Evolutionary conservation across 1,284 basidiomycete species (phyloP), one percentile per base, ranked within the genome.

Genomic region (Waitea zeae): DNA sequence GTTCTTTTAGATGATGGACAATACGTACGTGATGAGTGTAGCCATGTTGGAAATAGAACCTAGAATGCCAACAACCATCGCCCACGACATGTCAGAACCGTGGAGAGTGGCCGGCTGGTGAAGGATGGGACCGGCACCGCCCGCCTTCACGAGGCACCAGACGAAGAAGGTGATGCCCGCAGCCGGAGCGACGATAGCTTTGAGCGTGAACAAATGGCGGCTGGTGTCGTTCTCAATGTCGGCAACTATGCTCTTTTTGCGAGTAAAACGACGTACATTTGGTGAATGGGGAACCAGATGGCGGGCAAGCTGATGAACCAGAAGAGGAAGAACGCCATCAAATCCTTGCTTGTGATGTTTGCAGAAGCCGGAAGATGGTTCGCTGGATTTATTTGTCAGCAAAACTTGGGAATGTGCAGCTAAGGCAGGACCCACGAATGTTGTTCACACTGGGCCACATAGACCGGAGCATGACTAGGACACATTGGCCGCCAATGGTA

Each of bases 271-370:
- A 53, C 66, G 38, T 45, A 73, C 71, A 88, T 75, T 50, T 79
- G 69, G 58, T 86, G 79, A 30, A 86, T 72, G 3, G 79, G 79
- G 39, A 84, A 75, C 71, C 72, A 83, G 41, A 87, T 78, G 17
- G 75, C 70, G 3, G 82, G 79, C 9, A 89, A 61, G 20, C 73
- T 80, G 36, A 87, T 62, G 29, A 87, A 56, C 71, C 81, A 87
- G 61, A 88, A 92, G 41, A 92, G 59, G 61, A 89, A 77, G 66
- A 90, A 92, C 42, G 71, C 72, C 53, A 88, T 56, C 45, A 81
- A 79, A 49, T 80, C 73, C 27, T 63, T 58, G 2, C 75, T 77
- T 31, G 62, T 76, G 12, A 70, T 81, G 20, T 78, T 79, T 34
- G 78, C 71, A 5, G 70, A 73, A 12, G 59, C 68, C 9, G 81